phyloP scores from a whole-genome alignment of 2,329 filamentous ascomycete genomes.

The Ilyonectria sp. region DNA sequence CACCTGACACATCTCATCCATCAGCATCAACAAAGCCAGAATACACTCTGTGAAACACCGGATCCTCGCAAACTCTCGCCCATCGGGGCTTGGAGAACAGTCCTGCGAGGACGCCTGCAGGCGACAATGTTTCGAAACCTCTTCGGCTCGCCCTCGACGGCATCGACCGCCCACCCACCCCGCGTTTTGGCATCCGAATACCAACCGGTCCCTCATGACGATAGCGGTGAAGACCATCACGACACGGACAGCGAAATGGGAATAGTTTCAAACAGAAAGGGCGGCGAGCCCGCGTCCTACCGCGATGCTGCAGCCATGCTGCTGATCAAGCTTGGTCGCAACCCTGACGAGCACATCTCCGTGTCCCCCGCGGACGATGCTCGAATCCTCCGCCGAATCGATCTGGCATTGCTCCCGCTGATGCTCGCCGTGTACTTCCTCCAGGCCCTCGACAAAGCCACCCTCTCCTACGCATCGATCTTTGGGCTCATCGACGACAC shows the following conservation, averaged over 20 bases:
- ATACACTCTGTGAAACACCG: constrained; percentile 3
- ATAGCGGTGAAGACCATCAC: constrained; percentile 28
- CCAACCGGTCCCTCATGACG: constrained; percentile 44
- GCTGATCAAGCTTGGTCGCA: constrained; percentile 58
- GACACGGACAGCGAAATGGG: constrained; percentile 21
- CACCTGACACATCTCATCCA: constrained; percentile 1
- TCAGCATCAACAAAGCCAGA: constrained; percentile 6
- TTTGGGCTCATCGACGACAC: constrained; percentile 75
- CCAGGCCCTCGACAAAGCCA: constrained; percentile 75
- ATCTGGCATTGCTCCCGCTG: constrained; percentile 58
- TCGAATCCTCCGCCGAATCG: constrained; percentile 57
- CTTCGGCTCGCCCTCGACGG: constrained; percentile 26
- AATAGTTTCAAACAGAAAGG: constrained; percentile 6
- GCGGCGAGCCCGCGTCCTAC: constrained; percentile 22
- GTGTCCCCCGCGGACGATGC: constrained; percentile 54
- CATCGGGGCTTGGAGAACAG: constrained; percentile 30
- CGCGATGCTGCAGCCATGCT: constrained; percentile 63
- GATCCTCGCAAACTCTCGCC: constrained; percentile 26
- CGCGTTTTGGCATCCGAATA: constrained; percentile 38
- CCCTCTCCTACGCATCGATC: constrained; percentile 73
- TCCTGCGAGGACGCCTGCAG: constrained; percentile 25
- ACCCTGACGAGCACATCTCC: constrained; percentile 51
- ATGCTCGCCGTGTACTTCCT: constrained; percentile 75
- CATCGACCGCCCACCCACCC: constrained; percentile 11
- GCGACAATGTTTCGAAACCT: constrained; percentile 39